phyloP scores from a whole-genome alignment of 2,329 filamentous ascomycete genomes.

The Parascedosporium putredinis region DNA sequence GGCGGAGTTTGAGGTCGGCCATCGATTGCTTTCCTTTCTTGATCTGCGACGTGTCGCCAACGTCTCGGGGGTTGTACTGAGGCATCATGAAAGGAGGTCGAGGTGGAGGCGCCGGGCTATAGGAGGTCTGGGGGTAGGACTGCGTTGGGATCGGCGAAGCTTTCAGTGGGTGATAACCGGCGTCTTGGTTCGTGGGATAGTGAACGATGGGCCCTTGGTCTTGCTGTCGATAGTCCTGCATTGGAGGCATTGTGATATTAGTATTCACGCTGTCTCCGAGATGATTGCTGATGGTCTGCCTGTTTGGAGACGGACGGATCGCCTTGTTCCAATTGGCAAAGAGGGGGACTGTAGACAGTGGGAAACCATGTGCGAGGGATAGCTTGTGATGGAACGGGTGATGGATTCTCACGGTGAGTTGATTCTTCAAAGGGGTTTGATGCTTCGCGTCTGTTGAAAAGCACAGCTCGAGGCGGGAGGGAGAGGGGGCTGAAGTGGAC shows the following conservation, averaged over 20 bases:
- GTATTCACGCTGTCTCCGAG: not conserved
- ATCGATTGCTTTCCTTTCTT: slow-evolving; percentile 98
- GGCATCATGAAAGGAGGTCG: slow-evolving; percentile 38
- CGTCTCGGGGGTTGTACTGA: slow-evolving; percentile 57
- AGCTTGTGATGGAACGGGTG: not conserved
- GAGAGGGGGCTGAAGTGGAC: not conserved
- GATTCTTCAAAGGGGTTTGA: not conserved
- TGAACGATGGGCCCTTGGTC: not conserved
- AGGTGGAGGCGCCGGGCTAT: slow-evolving; percentile 11
- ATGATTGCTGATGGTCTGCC: not conserved
- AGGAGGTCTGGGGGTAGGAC: not conserved
- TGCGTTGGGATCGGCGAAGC: not conserved
- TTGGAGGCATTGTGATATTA: slow-evolving; percentile 1
- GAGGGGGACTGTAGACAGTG: not conserved
- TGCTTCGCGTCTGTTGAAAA: not conserved
- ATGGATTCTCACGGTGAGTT: not conserved
- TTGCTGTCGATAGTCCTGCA: slow-evolving; percentile 5
- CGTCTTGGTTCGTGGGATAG: not conserved
- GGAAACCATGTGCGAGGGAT: not conserved
- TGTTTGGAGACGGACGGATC: not conserved
- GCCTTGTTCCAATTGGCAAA: slow-evolving; percentile 1
- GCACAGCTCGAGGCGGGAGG: not conserved
- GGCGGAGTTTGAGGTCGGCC: slow-evolving; percentile 93
- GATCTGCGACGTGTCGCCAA: slow-evolving; percentile 56
- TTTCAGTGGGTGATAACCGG: not conserved